Percentiles rank a stretch among this genome's conserved stretches.
These are phyloP conservation scores for Mediolabrus comicus DNA, from an alignment of 108 stramenopile genomes.

Conservation along the genomic window DNA sequence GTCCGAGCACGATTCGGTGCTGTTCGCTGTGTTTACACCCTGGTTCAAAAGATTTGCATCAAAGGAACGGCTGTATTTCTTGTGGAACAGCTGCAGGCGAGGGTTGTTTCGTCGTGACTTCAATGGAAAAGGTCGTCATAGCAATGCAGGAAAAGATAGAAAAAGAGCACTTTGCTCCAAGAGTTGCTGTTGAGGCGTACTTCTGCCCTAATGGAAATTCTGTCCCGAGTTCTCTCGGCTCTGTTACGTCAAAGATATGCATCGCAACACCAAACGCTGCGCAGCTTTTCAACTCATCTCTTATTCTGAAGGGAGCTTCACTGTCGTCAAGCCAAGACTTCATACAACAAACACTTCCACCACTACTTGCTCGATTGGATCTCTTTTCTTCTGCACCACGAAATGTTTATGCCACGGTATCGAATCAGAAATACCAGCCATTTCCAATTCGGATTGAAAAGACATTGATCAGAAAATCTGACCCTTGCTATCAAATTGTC, in stretches of 20 bases:
- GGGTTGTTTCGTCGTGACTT: constrained; percentile 53
- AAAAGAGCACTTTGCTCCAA: constrained; percentile 55
- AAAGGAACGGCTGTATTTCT: constrained; percentile 68
- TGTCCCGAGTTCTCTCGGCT: constrained; percentile 42
- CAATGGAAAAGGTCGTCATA: constrained; percentile 56
- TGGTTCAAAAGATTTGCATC: constrained; percentile 60
- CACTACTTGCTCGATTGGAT: constrained; percentile 57
- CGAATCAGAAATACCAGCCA: constrained; percentile 42
- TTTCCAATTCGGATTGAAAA: constrained; percentile 50
- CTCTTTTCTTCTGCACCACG: constrained; percentile 37
- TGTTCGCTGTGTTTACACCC: constrained; percentile 70
- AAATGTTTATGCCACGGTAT: constrained; percentile 27
- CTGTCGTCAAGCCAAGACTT: constrained; percentile 52
- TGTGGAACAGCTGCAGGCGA: constrained; percentile 82
- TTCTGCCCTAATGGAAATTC: constrained; percentile 66
- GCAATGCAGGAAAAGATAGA: constrained; percentile 54
- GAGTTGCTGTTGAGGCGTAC: constrained; percentile 51
- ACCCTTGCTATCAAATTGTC: constrained; percentile 51
- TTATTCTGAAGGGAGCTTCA: constrained; percentile 64
- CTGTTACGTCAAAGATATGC: constrained; percentile 30
- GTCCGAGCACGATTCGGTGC: constrained; percentile 30
- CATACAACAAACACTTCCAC: constrained; percentile 47
- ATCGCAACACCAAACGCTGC: constrained; percentile 31
- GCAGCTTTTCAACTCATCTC: constrained; percentile 35
- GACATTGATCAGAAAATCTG: constrained; percentile 32